phyloP scores from a whole-genome alignment of 495 filamentous ascomycete species.

The Monascus purpureus region DNA sequence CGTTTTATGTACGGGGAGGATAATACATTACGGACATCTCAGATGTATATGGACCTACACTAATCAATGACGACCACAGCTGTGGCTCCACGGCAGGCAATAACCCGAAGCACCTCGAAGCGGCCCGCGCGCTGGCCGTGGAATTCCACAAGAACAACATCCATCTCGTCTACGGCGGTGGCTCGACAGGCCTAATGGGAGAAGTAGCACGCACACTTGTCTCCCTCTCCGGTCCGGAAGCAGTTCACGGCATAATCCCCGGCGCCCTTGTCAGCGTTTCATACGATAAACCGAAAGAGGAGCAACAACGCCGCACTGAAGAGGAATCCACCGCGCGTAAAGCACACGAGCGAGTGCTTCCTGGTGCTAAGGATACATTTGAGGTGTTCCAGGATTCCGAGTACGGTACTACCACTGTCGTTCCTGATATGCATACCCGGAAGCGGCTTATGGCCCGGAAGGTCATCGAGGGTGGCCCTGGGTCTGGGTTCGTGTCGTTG shows the following conservation, averaged over 20 bases:
- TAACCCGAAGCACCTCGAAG: constrained; percentile 52
- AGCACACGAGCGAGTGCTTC: constrained; percentile 20
- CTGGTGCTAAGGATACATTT: constrained; percentile 14
- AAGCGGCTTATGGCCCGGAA: constrained; percentile 85
- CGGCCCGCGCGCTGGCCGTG: constrained; percentile 64
- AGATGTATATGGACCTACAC: too few species aligned
- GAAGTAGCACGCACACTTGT: constrained; percentile 82
- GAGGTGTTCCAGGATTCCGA: constrained; percentile 48
- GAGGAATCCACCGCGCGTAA: constrained; percentile 15
- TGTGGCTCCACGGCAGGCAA: constrained; percentile 67
- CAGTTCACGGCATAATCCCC: constrained; percentile 91
- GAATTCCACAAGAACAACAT: constrained; percentile 62
- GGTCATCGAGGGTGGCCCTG: constrained; percentile 65
- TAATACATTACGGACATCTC: too few species aligned
- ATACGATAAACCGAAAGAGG: constrained; percentile 22
- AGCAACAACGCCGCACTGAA: neutral
- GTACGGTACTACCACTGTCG: constrained; percentile 75
- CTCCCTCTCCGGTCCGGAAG: constrained; percentile 59
- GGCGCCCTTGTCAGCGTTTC: constrained; percentile 64
- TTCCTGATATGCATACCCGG: constrained; percentile 88
- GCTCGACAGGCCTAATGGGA: constrained; percentile 90
- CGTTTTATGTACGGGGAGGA: too few species aligned
- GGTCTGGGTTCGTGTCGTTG: constrained; percentile 80
- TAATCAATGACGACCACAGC: constrained; percentile 14
- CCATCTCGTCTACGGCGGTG: constrained; percentile 82